Evolutionary conservation across 768 basidiomycete species (phyloP).

Genomic region (Trametes gibbosa): DNA sequence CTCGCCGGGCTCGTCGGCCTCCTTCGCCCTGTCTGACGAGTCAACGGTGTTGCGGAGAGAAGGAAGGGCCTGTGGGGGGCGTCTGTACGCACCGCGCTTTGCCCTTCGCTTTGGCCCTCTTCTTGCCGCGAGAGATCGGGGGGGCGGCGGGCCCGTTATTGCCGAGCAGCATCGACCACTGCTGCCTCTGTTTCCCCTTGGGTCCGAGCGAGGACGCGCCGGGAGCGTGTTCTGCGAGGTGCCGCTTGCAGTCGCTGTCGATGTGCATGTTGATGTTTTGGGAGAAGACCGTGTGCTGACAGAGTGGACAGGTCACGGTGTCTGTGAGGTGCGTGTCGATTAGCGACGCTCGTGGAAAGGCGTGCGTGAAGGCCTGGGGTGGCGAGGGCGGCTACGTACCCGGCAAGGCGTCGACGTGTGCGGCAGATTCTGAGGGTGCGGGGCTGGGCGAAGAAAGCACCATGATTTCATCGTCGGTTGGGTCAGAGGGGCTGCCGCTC

Average conservation of each 20-base stretch:
- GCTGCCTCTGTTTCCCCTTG: slow-evolving; percentile 38
- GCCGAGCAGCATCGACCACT: slow-evolving; percentile 26
- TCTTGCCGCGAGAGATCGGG: slow-evolving; percentile 10
- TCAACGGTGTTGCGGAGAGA: neutral
- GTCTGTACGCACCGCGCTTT: slow-evolving; percentile 8
- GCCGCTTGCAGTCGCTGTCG: slow-evolving; percentile 51
- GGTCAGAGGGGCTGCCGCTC: slow-evolving; percentile 21
- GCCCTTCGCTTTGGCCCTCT: slow-evolving; percentile 12
- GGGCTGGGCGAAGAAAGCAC: slow-evolving; percentile 5
- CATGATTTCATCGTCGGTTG: slow-evolving; percentile 10
- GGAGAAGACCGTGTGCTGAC: slow-evolving; percentile 43
- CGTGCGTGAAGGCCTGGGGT: too few relatives aligned
- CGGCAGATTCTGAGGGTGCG: slow-evolving; percentile 2
- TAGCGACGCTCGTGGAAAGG: too few relatives aligned
- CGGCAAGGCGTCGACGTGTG: neutral
- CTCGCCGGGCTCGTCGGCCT: slow-evolving; percentile 32
- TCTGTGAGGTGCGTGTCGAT: neutral
- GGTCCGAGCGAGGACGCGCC: slow-evolving; percentile 18
- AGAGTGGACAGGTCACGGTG: slow-evolving; percentile 62
- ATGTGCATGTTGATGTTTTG: slow-evolving; percentile 62
- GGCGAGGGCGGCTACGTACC: neutral
- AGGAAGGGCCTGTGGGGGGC: neutral
- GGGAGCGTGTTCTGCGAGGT: slow-evolving; percentile 22
- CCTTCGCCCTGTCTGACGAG: slow-evolving; percentile 15
- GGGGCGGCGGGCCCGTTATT: slow-evolving; percentile 4